Percentiles rank a stretch among this genome's conserved stretches.
phyloP scores from a whole-genome alignment of 805 yeast species.

The Yarrowia alimentaria region DNA sequence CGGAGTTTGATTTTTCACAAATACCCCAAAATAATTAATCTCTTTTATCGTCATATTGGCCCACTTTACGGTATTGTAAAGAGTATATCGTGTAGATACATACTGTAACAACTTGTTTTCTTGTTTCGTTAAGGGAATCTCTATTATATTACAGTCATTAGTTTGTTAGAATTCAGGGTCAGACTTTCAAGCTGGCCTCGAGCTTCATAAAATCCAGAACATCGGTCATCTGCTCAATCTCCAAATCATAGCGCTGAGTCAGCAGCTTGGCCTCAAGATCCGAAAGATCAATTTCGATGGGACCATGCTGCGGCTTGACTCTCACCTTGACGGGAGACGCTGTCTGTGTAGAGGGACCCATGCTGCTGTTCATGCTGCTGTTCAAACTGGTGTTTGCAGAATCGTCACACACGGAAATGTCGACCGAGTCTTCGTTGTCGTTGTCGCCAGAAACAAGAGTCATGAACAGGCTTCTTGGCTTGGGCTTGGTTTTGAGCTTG shows the following conservation, averaged over 20 bases:
- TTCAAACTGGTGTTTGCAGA: too few species aligned
- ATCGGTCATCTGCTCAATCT: conserved; percentile 22
- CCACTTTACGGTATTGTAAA: too few species aligned
- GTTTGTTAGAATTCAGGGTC: not conserved
- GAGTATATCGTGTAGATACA: too few species aligned
- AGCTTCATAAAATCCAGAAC: conserved; percentile 19
- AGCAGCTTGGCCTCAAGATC: conserved; percentile 12
- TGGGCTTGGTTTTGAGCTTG: conserved; percentile 23
- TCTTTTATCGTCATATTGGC: too few species aligned
- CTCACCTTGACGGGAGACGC: not conserved
- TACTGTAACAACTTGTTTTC: too few species aligned
- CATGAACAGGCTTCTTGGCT: too few species aligned
- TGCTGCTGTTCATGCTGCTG: too few species aligned
- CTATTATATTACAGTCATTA: conserved; percentile 24
- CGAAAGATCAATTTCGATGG: not conserved
- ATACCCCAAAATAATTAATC: too few species aligned
- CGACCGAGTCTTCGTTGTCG: not conserved
- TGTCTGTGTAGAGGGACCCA: too few species aligned
- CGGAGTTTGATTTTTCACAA: not conserved
- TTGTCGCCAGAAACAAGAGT: not conserved
- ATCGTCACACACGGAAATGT: conserved; percentile 1
- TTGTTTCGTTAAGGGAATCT: too few species aligned
- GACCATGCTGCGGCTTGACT: not conserved
- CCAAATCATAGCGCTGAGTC: conserved; percentile 20
- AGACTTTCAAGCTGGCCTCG: conserved; percentile 15